phyloP scores from a whole-genome alignment of 805 yeast species.

The Saturnispora sekii region DNA sequence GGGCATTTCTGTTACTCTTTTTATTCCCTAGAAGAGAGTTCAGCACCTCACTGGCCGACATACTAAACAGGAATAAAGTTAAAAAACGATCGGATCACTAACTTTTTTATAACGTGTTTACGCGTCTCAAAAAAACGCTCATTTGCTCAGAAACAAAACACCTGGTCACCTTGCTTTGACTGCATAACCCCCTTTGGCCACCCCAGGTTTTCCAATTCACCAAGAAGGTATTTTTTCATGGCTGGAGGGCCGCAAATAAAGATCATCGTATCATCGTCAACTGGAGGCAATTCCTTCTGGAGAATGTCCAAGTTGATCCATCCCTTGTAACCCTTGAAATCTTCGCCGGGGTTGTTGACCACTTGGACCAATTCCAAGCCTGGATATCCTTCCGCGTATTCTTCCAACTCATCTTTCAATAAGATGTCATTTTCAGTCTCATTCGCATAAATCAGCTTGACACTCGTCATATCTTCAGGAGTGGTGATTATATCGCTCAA shows the following conservation, averaged over 20 bases:
- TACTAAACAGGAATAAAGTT: not conserved
- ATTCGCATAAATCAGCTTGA: conserved; percentile 60
- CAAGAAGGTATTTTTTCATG: conserved; percentile 46
- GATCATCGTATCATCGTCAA: conserved; percentile 41
- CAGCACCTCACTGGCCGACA: conserved; percentile 1
- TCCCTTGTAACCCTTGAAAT: conserved; percentile 58
- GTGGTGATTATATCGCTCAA: conserved; percentile 60
- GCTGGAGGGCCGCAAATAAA: conserved; percentile 69
- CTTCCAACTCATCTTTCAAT: conserved; percentile 63
- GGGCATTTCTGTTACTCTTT: not conserved
- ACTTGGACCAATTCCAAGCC: conserved; percentile 52
- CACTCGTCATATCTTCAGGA: conserved; percentile 52
- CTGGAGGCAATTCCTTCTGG: conserved; percentile 41
- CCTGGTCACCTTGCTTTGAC: conserved; percentile 28
- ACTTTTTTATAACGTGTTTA: not conserved
- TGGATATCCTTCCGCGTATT: conserved; percentile 53
- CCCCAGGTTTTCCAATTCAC: conserved; percentile 48
- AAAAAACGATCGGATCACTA: not conserved
- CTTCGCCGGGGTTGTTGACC: conserved; percentile 37
- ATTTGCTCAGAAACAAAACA: conserved; percentile 25
- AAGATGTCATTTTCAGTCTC: conserved; percentile 71
- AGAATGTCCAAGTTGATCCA: conserved; percentile 50
- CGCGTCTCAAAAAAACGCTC: not conserved
- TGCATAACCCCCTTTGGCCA: conserved; percentile 35
- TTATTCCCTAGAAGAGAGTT: not conserved